A percentile compares a stretch with the other conserved stretches of the same genome.
Evolutionary conservation across 2,329 filamentous ascomycete genomes (phyloP).

Genomic region (Spiromastix sp.): DNA sequence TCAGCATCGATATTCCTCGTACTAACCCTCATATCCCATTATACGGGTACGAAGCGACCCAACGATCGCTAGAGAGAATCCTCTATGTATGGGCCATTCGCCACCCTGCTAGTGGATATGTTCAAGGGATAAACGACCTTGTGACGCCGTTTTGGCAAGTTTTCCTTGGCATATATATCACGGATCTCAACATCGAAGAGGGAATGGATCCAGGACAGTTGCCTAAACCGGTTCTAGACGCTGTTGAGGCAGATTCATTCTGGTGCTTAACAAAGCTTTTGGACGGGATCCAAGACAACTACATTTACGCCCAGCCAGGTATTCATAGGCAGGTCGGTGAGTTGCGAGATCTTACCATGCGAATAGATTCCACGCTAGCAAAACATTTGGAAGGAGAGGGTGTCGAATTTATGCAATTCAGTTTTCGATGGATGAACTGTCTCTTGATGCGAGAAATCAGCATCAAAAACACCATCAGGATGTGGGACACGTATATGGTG

Average conservation of each 20-base stretch:
- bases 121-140: conserved; percentile 96
- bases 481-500: conserved; percentile 99
- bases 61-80: conserved; percentile 86
- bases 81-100: conserved; percentile 96
- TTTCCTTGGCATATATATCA: conserved; percentile 88
- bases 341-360: conserved; percentile 76
- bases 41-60: conserved; percentile 92
- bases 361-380: conserved; percentile 75
- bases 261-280: conserved; percentile 97
- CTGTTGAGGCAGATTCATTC: conserved; percentile 94
- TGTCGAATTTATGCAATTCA: conserved; percentile 98
- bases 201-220: conserved; percentile 97
- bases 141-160: conserved; percentile 98
- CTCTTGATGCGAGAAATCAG: conserved; percentile 95
- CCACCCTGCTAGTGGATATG: conserved; percentile 93
- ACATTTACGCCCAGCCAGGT: conserved; percentile 93
- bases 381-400: conserved; percentile 84
- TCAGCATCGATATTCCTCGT: conserved; percentile 93
- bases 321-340: conserved; percentile 90
- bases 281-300: conserved; percentile 98
- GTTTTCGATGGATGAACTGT: conserved; percentile 99
- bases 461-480: conserved; percentile 90
- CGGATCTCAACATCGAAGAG: conserved; percentile 80
- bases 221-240: conserved; percentile 81
- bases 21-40: conserved; percentile 94